These are phyloP conservation scores for Lentinula sp. DNA, from an alignment of 768 basidiomycete species.

Conservation along the genomic window DNA sequence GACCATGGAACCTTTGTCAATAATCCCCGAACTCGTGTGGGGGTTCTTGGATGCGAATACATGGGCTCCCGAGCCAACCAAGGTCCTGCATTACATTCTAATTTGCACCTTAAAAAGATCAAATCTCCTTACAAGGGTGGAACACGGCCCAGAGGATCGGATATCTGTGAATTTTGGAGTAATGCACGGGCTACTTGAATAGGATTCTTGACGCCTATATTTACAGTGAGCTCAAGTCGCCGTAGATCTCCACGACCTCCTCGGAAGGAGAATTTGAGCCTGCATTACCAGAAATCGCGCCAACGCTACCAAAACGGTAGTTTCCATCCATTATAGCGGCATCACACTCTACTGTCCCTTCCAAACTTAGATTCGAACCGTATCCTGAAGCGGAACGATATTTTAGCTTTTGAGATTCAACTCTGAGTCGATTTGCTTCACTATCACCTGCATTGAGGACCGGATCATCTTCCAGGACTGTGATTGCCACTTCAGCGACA, in stretches of 20 bases:
- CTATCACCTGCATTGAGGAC: slow-evolving; percentile 62
- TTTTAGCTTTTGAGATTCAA: background rate
- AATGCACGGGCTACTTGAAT: slow-evolving; percentile 54
- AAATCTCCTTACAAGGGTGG: slow-evolving; percentile 53
- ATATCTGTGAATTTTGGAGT: slow-evolving; percentile 42
- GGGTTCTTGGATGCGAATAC: slow-evolving; percentile 38
- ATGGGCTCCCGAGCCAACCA: slow-evolving; percentile 58
- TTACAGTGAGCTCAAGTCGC: background rate
- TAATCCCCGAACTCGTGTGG: slow-evolving; percentile 20
- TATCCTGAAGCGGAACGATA: slow-evolving; percentile 37
- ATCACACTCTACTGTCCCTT: slow-evolving; percentile 79
- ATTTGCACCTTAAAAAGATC: slow-evolving; percentile 3
- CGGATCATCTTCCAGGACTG: slow-evolving; percentile 58
- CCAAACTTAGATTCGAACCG: slow-evolving; percentile 72
- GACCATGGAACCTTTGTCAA: slow-evolving; percentile 42
- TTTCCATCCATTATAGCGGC: slow-evolving; percentile 61
- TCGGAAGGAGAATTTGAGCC: background rate
- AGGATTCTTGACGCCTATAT: slow-evolving; percentile 63
- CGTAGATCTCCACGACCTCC: background rate
- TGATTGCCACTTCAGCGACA: slow-evolving; percentile 49
- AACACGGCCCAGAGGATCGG: slow-evolving; percentile 55
- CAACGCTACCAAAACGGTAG: slow-evolving; percentile 60
- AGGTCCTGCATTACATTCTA: slow-evolving; percentile 31
- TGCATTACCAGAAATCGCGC: slow-evolving; percentile 58
- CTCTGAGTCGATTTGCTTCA: too few relatives aligned